Base-by-base conservation (phyloP, 495 filamentous ascomycete genomes). In the Neurospora africana region DNA sequence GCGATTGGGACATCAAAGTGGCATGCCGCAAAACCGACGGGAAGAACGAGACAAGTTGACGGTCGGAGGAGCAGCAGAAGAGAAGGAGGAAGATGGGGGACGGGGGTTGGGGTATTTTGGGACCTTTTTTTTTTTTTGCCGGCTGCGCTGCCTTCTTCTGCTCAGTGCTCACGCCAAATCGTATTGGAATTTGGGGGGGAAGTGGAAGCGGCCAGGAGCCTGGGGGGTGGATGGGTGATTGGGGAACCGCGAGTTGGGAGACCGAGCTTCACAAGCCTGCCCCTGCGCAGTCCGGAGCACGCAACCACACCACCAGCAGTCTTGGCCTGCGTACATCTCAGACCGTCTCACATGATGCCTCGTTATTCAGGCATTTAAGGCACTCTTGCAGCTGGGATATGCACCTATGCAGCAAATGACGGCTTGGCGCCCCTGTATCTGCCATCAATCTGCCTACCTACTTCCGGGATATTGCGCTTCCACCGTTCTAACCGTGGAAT, bases 71-170 rank as follows among this genome's bases (percentile, higher is more conserved):
- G 67, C n/a, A n/a, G 74, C 65, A 72, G 71, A 69, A 74, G 71
- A 69, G 73, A 69, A 65, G 78, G 72, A 70, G 71, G 37, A 71
- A 67, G 70, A 75, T 70, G 74, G 74, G 78, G 74, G 69, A 73
- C 74, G 76, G 74, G 77, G 81, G 76, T 80, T 82, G 79, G 79
- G 77, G 74, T 71, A n/a, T 77, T 81, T 78, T 76, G 71, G 76
- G 78, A 77, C 76, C 81, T 81, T 81, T 47, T 58, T 30, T 58
- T 81, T 81, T 82, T 53, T 61, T 61, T 30, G 47, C 47, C 80
- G 76, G 78, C 76, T 74, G 75, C 78, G 78, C 76, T 61, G 53
- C 53, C 53, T 61, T 53, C 21, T 15, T 61, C 23, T 61, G 53
- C 53, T 61, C 23, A 30, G 53, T 61, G 47, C 47, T 61, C 47